These are phyloP conservation scores for Tulasnella sp. DNA, from an alignment of 768 basidiomycete species.

Conservation along the genomic window DNA sequence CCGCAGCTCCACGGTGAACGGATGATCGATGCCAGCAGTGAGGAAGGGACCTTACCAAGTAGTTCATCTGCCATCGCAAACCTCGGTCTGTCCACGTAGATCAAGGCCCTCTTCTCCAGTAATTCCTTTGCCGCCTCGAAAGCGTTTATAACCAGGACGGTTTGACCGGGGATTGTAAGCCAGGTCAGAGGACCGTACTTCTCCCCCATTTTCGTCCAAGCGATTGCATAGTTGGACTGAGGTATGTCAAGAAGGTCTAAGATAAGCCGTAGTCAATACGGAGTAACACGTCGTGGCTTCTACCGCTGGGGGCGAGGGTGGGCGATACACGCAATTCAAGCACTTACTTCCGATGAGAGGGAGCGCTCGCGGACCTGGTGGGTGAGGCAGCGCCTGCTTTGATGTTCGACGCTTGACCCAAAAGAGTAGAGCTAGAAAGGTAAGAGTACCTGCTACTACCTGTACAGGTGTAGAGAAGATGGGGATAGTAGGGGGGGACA, in stretches of 20 bases:
- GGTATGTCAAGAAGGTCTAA: slow-evolving; percentile 39
- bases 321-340: no score
- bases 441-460: neutral
- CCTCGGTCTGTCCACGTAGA: slow-evolving; percentile 35
- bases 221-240: neutral
- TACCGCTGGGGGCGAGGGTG: neutral
- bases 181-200: slow-evolving; percentile 24
- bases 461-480: neutral
- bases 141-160: slow-evolving; percentile 29
- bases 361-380: neutral
- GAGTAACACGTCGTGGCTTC: no score
- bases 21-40: neutral
- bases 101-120: slow-evolving; percentile 35
- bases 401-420: neutral
- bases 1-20: neutral
- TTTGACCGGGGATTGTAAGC: slow-evolving; percentile 26
- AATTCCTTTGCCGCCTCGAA: slow-evolving; percentile 34
- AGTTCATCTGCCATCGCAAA: neutral
- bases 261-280: neutral
- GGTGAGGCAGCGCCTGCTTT: neutral
- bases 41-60: neutral
- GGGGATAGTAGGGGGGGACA: neutral
- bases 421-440: neutral
- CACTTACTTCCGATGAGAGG: slow-evolving; percentile 17
- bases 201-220: slow-evolving; percentile 23